Percentiles rank a stretch among this genome's conserved stretches.
Conservation (phyloP, 768 basidiomycete genomes). For the Lenzites betulinus region DNA sequence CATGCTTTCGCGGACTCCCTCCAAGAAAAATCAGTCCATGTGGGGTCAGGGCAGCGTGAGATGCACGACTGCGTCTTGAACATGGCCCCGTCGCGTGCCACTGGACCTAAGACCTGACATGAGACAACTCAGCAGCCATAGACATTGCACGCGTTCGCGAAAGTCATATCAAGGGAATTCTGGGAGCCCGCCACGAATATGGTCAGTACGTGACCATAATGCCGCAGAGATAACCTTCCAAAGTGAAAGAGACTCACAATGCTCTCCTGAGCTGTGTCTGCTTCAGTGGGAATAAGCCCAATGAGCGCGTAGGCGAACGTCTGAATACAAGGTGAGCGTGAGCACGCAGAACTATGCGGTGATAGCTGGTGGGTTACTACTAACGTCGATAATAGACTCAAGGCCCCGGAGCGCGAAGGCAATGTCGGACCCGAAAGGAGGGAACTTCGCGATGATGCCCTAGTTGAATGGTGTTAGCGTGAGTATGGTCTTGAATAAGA, state of each 20-base stretch:
- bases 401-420: neutral
- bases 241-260: neutral
- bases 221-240: too few relatives aligned
- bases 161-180: too few relatives aligned
- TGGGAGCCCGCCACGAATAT: too few relatives aligned
- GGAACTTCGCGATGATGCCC: neutral
- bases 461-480: neutral
- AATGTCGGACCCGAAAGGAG: neutral
- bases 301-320: neutral
- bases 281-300: neutral
- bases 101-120: too few relatives aligned
- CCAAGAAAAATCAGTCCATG: too few relatives aligned
- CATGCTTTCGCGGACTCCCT: too few relatives aligned
- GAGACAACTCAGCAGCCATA: too few relatives aligned
- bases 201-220: too few relatives aligned
- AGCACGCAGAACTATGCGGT: neutral
- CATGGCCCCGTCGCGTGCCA: too few relatives aligned
- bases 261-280: neutral
- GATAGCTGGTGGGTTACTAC: neutral
- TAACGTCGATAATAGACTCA: neutral
- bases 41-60: too few relatives aligned
- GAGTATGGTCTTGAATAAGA: neutral
- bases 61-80: too few relatives aligned
- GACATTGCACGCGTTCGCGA: too few relatives aligned
- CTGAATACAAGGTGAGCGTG: neutral